phyloP scores from a whole-genome alignment of 345 rosid species.

The Conringia planisiliqua region DNA sequence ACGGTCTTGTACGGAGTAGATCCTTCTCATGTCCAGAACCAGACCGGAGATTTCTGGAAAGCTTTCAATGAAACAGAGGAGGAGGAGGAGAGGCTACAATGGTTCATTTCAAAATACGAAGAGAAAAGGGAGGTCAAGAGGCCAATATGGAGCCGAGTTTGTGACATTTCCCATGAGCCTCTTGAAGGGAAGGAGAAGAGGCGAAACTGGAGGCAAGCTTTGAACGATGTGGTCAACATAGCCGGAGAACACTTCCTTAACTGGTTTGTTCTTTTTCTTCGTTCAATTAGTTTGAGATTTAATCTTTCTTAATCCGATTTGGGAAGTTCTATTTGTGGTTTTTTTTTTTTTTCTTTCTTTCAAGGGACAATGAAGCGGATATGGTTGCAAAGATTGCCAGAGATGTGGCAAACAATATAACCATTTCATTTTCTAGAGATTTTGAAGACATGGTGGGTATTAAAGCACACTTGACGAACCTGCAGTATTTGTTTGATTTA shows the following conservation, averaged over 20 bases:
- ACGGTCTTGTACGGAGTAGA: too few relatives aligned
- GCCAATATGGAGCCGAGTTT: too few relatives aligned
- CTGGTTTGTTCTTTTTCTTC: not conserved
- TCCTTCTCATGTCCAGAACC: too few relatives aligned
- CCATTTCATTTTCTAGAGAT: not conserved
- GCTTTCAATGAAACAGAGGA: not conserved
- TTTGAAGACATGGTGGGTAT: constrained; percentile 16
- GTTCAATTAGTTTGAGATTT: too few relatives aligned
- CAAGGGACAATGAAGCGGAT: constrained; percentile 5
- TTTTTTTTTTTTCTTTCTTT: too few relatives aligned
- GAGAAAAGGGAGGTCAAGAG: too few relatives aligned
- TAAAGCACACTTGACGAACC: not conserved
- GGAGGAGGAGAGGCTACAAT: too few relatives aligned
- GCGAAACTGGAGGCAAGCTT: not conserved
- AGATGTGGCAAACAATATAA: not conserved
- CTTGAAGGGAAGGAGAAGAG: not conserved
- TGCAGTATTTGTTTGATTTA: not conserved
- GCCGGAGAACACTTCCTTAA: not conserved
- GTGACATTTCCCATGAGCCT: too few relatives aligned
- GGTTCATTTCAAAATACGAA: too few relatives aligned
- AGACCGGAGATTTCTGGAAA: not conserved
- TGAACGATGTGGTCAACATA: not conserved
- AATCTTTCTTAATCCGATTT: too few relatives aligned
- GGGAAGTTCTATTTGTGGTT: not conserved
- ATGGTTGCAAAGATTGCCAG: constrained; percentile 11